Evolutionary conservation across 805 yeast genomes (phyloP).

Genomic region (Hanseniaspora nectarophila): DNA sequence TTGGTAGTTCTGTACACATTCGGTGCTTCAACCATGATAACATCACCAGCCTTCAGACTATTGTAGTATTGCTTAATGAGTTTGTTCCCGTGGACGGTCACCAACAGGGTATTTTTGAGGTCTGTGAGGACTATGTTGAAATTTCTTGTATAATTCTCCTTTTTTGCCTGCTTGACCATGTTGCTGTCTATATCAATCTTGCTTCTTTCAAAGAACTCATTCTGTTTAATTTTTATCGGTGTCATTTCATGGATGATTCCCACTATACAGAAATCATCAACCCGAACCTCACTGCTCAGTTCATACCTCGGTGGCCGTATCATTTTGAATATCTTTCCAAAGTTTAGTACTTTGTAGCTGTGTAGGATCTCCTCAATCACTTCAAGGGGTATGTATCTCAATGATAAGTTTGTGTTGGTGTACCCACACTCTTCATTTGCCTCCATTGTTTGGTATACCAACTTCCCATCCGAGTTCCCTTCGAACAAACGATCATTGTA

Average conservation of each 20-base stretch:
- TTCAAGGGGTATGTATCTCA: slow-evolving; percentile 36
- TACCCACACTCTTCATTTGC: slow-evolving; percentile 37
- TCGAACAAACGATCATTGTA: slow-evolving; percentile 16
- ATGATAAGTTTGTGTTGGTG: slow-evolving; percentile 34
- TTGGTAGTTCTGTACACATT: not conserved
- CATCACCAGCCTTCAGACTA: slow-evolving; percentile 6
- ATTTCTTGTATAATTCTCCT: not conserved
- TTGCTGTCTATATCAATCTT: not conserved
- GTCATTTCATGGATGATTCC: slow-evolving; percentile 9
- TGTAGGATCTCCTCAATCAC: slow-evolving; percentile 32
- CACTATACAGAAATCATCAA: not conserved
- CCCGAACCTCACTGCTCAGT: slow-evolving; percentile 37
- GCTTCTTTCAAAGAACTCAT: not conserved
- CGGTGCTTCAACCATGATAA: slow-evolving; percentile 9
- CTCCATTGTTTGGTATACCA: slow-evolving; percentile 23
- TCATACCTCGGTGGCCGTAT: slow-evolving; percentile 55
- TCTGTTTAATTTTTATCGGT: slow-evolving; percentile 5
- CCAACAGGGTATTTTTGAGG: not conserved
- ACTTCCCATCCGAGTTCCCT: slow-evolving; percentile 14
- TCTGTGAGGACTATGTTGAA: slow-evolving; percentile 5
- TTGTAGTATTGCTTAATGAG: slow-evolving; percentile 4
- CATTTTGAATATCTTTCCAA: slow-evolving; percentile 51
- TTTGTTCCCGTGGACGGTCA: slow-evolving; percentile 8
- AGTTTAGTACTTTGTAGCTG: slow-evolving; percentile 43
- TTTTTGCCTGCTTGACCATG: not conserved